A percentile compares a stretch with the other conserved stretches of the same genome.
Conservation (phyloP, 2,329 filamentous ascomycete species). For the Pestalotiopsis fici region DNA sequence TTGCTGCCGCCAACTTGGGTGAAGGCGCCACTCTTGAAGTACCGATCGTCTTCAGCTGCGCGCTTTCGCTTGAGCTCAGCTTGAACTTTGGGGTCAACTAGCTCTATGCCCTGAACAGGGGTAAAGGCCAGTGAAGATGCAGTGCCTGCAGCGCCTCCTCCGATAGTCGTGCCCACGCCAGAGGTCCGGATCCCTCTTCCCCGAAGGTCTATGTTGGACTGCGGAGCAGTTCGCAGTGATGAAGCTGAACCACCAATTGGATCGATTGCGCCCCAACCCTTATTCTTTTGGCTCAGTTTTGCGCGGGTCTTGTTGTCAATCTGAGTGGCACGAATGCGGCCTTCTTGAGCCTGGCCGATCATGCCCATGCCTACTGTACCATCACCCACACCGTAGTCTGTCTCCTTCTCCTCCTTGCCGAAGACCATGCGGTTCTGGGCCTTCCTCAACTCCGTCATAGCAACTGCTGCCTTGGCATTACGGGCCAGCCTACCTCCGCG, state of each 20-base stretch:
- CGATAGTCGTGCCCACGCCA: constrained; percentile 75
- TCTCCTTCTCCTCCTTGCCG: constrained; percentile 91
- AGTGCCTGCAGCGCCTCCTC: constrained; percentile 66
- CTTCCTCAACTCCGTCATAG: constrained; percentile 95
- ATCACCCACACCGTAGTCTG: constrained; percentile 86
- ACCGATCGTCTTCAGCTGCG: constrained; percentile 91
- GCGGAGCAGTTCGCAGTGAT: constrained; percentile 77
- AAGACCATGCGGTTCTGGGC: constrained; percentile 96
- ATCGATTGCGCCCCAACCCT: constrained; percentile 84
- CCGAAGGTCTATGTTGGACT: constrained; percentile 68
- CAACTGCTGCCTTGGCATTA: constrained; percentile 94
- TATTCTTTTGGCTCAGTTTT: constrained; percentile 92
- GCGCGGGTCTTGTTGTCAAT: constrained; percentile 92
- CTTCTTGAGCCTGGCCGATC: constrained; percentile 87
- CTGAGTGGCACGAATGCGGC: constrained; percentile 84
- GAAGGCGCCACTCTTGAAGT: constrained; percentile 97
- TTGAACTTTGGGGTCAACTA: constrained; percentile 90
- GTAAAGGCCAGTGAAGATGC: constrained; percentile 90
- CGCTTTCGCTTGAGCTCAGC: constrained; percentile 87
- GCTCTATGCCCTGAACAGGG: constrained; percentile 89
- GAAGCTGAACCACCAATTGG: constrained; percentile 70
- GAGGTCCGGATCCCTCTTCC: constrained; percentile 79
- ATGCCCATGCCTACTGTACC: constrained; percentile 88
- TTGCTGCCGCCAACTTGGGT: constrained; percentile 71
- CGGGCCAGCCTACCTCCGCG: constrained; percentile 86